Base-by-base conservation (phyloP, 805 yeast genomes). In the Metschnikowia lochheadii region DNA sequence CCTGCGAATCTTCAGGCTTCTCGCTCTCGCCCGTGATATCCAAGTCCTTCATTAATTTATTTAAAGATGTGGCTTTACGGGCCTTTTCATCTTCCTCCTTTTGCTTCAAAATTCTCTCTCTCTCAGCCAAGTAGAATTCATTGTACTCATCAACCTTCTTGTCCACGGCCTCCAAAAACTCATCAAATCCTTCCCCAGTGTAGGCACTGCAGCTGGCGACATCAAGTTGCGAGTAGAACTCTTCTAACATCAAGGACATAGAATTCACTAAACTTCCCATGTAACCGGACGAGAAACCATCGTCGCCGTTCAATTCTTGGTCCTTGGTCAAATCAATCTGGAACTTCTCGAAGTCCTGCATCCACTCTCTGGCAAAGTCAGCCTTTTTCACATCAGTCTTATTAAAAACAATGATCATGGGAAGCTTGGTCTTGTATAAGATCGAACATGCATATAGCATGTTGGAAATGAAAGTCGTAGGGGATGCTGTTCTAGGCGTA, bases 391-490 rank as follows among this genome's bases (percentile, higher is more conserved):
- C 91, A 70, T 94, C 99, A 2, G 94, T 87, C 70, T 94, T 94
- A 72, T 94, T 94, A 76, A 94, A 94, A 1, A 94, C 99, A 26
- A 94, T 79, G 60, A 94, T 85, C 96, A 94, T 90, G 15, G 99
- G 99, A 49, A 94, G 77, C 64, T 92, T 91, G 20, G 97, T 92
- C 70, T 94, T 94, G 74, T 94, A 94, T 43, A 94, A 77, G 46
- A 94, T 92, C 6, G 98, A 92, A 72, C 99, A 94, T 0, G 99
- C 99, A 64, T 94, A 94, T 33, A 94, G 79, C 99, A 94, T 94
- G 67, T 94, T 94, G 48, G 98, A 91, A 81, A 94, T 94, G 67
- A 94, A 94, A 1, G 99, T 94, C 0, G 97, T 87, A 40, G 99
- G 99, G 2, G 95, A 84, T 1, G 96, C 75, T 53, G 91, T 87